These are phyloP conservation scores for Chlamydomonas asymmetrica DNA, from an alignment of 139 green algal genomes.

Conservation along the genomic window DNA sequence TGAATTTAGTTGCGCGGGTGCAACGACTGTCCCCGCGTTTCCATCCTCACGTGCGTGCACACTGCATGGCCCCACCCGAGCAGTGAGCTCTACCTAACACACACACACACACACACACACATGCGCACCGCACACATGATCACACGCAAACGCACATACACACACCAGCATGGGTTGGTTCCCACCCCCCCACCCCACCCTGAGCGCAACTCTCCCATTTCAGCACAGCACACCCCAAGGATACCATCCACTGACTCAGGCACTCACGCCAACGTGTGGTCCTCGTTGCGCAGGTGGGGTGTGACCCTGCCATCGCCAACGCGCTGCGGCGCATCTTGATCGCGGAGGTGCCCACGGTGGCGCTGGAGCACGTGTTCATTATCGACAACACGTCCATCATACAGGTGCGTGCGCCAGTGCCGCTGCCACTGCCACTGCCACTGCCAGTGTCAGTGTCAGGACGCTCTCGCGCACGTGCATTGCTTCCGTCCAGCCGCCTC, in stretches of 20 bases:
- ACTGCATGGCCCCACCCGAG: too few species aligned
- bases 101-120: conserved; percentile 3
- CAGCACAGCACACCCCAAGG: not conserved
- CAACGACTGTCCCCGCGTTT: too few species aligned
- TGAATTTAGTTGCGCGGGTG: too few species aligned
- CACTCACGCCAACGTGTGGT: too few species aligned
- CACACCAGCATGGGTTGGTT: not conserved
- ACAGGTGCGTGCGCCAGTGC: conserved; percentile 53
- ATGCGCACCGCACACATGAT: too few species aligned
- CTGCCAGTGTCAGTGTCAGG: too few species aligned
- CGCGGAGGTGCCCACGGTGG: conserved; percentile 93
- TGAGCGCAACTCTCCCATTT: not conserved
- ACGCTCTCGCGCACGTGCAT: too few species aligned
- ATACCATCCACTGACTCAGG: too few species aligned
- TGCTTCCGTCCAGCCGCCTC: too few species aligned
- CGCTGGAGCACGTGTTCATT: conserved; percentile 97
- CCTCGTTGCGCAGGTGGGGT: conserved; percentile 1
- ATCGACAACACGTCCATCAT: conserved; percentile 97
- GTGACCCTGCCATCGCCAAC: conserved; percentile 88
- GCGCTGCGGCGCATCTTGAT: conserved; percentile 94
- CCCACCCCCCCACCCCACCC: not conserved
- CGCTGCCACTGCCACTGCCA: too few species aligned
- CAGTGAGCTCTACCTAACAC: too few species aligned
- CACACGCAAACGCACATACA: not conserved
- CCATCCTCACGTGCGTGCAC: too few species aligned